Base-by-base conservation (phyloP, 1,284 basidiomycete genomes). In the Hemileia vastatrix region DNA sequence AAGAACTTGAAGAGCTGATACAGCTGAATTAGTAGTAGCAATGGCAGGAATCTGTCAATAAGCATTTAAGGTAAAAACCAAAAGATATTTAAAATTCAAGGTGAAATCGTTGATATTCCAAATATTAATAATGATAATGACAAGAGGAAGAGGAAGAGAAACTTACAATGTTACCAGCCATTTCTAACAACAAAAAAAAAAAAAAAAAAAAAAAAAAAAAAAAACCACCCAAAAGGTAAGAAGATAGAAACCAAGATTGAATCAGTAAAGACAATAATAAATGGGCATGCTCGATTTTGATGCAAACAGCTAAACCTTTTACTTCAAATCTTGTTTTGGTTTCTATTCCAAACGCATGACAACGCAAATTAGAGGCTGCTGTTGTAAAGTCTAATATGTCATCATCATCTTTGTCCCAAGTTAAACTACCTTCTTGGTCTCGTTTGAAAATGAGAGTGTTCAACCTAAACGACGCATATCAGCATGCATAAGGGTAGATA, bases 321-420 rank as follows among this genome's bases (percentile, higher is more conserved):
- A 97, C 86, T 75, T 97, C 87, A 86, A 95, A 99, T 6, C 91
- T 83, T 2, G 91, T 96, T 79, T 94, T 92, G 1, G 81, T 81
- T 6, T 83, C 81, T 53, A 99, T 99, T 4, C 86, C 86, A 75
- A 97, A 97, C 0, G 92, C 89, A 4, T 83, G 83, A 0, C 90
- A 89, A 3, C 94, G 85, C 44, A 99, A 80, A 78, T 99, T 99
- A 4, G 92, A 87, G 0, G 92, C 84, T 1, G 94, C 88, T 0
- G 92, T 90, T 33, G 97, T 93, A 74, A 99, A 97, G 77, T 97
- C 90, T 8, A 99, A 83, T 0, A 91, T 88, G 70, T 97, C 93
- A 44, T 92, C 88, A 72, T 98, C 95, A 75, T 98, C 95, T 77
- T 99, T 99, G 80, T 99, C 95, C 71, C 97, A 99, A 0, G 85